These are phyloP conservation scores for Erysiphe pulchra DNA, from an alignment of 2,329 filamentous ascomycete species.

Conservation along the genomic window DNA sequence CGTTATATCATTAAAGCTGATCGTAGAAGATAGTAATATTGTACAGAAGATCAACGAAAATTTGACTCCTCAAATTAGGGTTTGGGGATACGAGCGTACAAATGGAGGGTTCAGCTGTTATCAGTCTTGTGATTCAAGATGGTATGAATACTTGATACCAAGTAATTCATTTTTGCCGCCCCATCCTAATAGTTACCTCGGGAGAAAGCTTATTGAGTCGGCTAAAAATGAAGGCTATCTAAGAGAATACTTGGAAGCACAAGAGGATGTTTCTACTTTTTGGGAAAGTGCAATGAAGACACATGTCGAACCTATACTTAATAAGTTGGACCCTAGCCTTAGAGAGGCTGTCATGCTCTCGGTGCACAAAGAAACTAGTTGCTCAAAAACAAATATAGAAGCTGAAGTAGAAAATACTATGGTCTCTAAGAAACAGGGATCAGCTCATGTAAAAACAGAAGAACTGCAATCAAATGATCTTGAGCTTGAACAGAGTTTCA, in stretches of 20 bases:
- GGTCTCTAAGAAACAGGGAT: too few species aligned
- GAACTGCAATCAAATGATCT: background rate
- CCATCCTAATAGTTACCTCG: slow-evolving; percentile 67
- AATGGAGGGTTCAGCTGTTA: slow-evolving; percentile 88
- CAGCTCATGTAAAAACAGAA: background rate
- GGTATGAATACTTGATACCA: slow-evolving; percentile 93
- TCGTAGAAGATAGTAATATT: slow-evolving; percentile 72
- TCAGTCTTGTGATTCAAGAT: slow-evolving; percentile 77
- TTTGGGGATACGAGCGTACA: slow-evolving; percentile 83
- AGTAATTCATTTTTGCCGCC: slow-evolving; percentile 82
- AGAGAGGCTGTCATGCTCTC: slow-evolving; percentile 34
- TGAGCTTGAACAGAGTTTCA: background rate
- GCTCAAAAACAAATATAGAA: background rate
- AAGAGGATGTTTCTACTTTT: slow-evolving; percentile 56
- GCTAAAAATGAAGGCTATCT: slow-evolving; percentile 49
- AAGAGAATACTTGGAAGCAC: slow-evolving; percentile 38
- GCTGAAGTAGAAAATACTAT: too few species aligned
- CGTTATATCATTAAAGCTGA: slow-evolving; percentile 82
- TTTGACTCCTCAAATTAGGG: slow-evolving; percentile 66
- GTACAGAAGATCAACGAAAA: slow-evolving; percentile 76
- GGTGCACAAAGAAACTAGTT: slow-evolving; percentile 20
- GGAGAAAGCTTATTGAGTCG: slow-evolving; percentile 54
- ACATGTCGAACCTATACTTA: slow-evolving; percentile 46
- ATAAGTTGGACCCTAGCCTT: slow-evolving; percentile 34
- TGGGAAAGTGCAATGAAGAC: slow-evolving; percentile 67